Conservation (phyloP, 257 asterid species). For the Paulownia fortunei region DNA sequence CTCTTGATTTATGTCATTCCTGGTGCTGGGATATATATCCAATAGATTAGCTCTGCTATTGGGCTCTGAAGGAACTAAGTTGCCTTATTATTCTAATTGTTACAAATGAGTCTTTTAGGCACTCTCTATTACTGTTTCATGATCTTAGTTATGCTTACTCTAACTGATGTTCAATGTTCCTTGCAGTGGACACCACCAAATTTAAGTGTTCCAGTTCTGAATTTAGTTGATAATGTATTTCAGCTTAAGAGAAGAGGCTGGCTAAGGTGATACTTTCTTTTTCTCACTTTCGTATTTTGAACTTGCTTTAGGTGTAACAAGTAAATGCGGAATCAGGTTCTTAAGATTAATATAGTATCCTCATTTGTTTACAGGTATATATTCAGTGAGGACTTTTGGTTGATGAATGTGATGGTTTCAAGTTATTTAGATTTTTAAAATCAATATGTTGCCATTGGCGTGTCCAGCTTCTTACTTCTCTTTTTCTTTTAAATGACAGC, state of each 20-base stretch:
- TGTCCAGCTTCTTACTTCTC: not conserved
- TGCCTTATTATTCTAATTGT: conserved; percentile 1
- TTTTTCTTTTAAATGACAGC: not conserved
- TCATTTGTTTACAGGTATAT: not conserved
- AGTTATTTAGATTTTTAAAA: not conserved
- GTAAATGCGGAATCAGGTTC: conserved; percentile 25
- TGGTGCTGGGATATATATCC: conserved; percentile 1
- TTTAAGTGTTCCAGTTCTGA: conserved; percentile 87
- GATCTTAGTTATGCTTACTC: conserved; percentile 33
- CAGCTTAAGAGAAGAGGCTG: conserved; percentile 99
- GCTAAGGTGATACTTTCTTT: conserved; percentile 72
- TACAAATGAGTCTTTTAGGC: conserved; percentile 20
- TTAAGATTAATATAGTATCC: conserved; percentile 15
- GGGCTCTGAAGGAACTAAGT: not conserved
- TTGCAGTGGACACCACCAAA: conserved; percentile 99
- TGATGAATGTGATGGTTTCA: not conserved
- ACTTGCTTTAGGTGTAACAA: conserved; percentile 20
- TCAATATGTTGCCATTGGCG: conserved; percentile 3
- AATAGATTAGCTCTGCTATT: not conserved
- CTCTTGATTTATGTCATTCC: conserved; percentile 17
- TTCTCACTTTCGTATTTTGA: conserved; percentile 12
- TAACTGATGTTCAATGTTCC: conserved; percentile 30
- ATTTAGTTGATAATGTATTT: conserved; percentile 91
- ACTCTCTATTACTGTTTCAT: conserved; percentile 12
- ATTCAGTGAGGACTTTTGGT: not conserved